These are phyloP conservation scores for Polygonum aviculare DNA, from an alignment of 148 eudicot species.

Conservation along the genomic window DNA sequence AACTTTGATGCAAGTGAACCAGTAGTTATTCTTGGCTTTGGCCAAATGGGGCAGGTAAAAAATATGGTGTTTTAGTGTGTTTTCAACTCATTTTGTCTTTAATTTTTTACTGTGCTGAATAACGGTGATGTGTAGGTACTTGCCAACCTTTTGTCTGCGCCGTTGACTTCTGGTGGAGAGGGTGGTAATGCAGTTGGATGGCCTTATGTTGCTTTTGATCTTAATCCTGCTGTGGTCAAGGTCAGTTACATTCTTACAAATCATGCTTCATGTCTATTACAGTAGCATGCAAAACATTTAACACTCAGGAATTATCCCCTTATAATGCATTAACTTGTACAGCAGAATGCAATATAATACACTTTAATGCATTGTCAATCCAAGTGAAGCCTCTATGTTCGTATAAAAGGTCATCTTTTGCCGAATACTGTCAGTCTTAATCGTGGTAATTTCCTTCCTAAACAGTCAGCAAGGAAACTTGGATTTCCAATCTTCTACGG, in stretches of 20 bases:
- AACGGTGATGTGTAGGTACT: slow-evolving; percentile 47
- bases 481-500: slow-evolving; percentile 94
- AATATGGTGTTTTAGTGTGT: neutral
- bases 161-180: slow-evolving; percentile 65
- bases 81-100: neutral
- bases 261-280: no score
- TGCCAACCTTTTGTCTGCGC: slow-evolving; percentile 83
- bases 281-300: no score
- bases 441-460: neutral
- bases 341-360: neutral
- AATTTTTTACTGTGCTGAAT: neutral
- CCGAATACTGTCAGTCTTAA: neutral
- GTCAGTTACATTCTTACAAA: slow-evolving; percentile 22
- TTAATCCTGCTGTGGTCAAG: slow-evolving; percentile 82
- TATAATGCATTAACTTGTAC: neutral
- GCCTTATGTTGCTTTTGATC: slow-evolving; percentile 95
- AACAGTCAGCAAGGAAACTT: slow-evolving; percentile 72
- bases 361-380: no score
- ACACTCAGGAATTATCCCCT: no score
- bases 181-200: slow-evolving; percentile 44
- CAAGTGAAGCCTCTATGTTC: neutral
- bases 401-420: neutral
- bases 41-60: slow-evolving; percentile 92
- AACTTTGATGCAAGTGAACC: slow-evolving; percentile 79
- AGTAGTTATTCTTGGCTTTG: slow-evolving; percentile 93